Evolutionary conservation across 1,284 basidiomycete species (phyloP), one percentile per base, ranked within the genome.

Genomic region (Pseudozyma flocculosa): DNA sequence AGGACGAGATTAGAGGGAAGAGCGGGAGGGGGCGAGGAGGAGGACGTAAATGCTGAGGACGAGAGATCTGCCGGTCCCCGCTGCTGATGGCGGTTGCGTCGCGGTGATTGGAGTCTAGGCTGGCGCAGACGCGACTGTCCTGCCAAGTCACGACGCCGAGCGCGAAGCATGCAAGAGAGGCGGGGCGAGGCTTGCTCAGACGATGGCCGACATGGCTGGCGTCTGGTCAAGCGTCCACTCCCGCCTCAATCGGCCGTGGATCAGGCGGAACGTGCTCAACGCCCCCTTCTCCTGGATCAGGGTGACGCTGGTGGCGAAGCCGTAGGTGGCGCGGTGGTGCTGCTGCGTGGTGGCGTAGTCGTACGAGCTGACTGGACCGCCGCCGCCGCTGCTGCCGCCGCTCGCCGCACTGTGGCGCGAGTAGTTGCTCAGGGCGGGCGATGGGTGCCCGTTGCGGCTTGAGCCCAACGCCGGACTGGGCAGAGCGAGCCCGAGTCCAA

Each of bases 271-370:
- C 45, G 87, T 87, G 57, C 87, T 86, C 71, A 87, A 81, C 4
- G 90, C 88, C 15, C 92, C 92, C 79, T 91, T 93, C 81, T 94
- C 92, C 67, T 91, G 88, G 21, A 89, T 83, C 73, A 93, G 81
- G 40, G 86, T 84, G 60, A 93, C 77, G 41, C 82, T 82, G 4
- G 88, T 85, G 46, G 81, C 71, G 54, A 63, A 75, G 26, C 29
- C 48, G 4, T 46, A 23, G 9, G 23, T 11, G 22, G 19, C 3
- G n/a, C 41, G 17, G 5, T 21, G 19, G 7, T 5, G 11, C 7
- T 29, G 11, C 26, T 29, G n/a, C n/a, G n/a, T n/a, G n/a, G n/a
- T n/a, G 14, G 40, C 21, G 14, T 9, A 42, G 21, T 11, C 40
- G 40, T 14, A 14, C 11, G 19, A 11, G 7, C 40, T 10, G 40